phyloP scores from a whole-genome alignment of 805 yeast species.

The Metschnikowia lunata region DNA sequence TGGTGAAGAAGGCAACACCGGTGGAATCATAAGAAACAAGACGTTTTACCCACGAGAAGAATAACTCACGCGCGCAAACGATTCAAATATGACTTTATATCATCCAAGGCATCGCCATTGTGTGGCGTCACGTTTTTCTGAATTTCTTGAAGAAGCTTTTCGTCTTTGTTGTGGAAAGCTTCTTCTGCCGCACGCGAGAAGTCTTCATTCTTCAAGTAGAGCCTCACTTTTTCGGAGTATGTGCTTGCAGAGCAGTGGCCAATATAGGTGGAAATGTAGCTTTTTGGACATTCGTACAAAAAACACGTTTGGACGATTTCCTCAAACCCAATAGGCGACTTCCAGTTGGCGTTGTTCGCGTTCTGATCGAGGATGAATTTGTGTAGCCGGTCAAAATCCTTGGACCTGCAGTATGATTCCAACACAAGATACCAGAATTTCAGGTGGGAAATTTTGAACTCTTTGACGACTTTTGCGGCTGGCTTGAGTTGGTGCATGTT shows the following conservation, averaged over 20 bases:
- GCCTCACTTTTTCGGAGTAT: conserved; percentile 44
- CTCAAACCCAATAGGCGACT: conserved; percentile 69
- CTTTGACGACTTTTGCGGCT: conserved; percentile 46
- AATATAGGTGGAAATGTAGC: conserved; percentile 60
- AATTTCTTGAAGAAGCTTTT: conserved; percentile 7
- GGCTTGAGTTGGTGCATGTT: conserved; percentile 45
- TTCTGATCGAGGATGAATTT: conserved; percentile 23
- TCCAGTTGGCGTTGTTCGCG: conserved; percentile 24
- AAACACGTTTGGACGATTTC: conserved; percentile 56
- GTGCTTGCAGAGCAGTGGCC: conserved; percentile 44
- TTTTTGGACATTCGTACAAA: conserved; percentile 46
- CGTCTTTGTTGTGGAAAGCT: conserved; percentile 43
- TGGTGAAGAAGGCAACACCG: conserved; percentile 60
- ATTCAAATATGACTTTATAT: conserved; percentile 11
- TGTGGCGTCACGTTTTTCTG: conserved; percentile 4
- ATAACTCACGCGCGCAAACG: conserved; percentile 4
- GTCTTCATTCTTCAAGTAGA: conserved; percentile 53
- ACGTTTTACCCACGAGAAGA: not conserved
- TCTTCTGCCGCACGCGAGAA: conserved; percentile 47
- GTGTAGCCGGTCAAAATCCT: conserved; percentile 53
- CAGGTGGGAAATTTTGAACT: conserved; percentile 53
- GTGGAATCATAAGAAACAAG: conserved; percentile 38
- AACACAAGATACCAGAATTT: conserved; percentile 54
- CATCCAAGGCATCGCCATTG: conserved; percentile 9
- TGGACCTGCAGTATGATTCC: conserved; percentile 41